phyloP scores from a whole-genome alignment of 2,329 filamentous ascomycete genomes.

The Colletotrichum lindemuthianum region DNA sequence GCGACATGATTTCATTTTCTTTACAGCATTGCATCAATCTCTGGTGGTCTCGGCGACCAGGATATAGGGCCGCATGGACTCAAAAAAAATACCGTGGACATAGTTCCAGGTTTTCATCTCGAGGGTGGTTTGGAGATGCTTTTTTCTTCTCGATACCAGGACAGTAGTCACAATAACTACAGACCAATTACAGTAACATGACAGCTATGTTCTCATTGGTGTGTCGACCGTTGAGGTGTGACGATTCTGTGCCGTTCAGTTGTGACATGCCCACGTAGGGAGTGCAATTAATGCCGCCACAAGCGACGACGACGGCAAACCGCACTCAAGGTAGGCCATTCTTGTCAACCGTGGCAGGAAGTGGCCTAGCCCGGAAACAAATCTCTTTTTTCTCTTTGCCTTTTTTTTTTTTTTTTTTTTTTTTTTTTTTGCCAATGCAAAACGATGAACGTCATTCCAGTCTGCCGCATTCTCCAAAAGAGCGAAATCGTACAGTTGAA shows the following conservation, averaged over 20 bases:
- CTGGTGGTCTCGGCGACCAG: constrained; percentile 27
- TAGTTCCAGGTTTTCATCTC: constrained; percentile 5
- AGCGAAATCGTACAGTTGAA: neutral
- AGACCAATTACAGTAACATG: too few relatives aligned
- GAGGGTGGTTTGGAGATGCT: constrained; percentile 12
- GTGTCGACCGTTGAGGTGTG: too few relatives aligned
- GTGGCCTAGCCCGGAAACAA: neutral
- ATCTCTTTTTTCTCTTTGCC: too few relatives aligned
- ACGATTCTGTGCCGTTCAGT: too few relatives aligned
- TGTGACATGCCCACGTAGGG: too few relatives aligned
- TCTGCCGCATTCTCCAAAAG: neutral
- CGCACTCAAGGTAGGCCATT: too few relatives aligned
- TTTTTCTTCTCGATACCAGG: constrained; percentile 26
- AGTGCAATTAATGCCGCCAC: too few relatives aligned
- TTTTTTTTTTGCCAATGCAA: neutral
- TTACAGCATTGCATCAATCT: constrained; percentile 29
- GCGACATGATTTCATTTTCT: constrained; percentile 26
- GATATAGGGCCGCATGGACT: constrained; percentile 33
- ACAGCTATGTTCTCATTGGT: too few relatives aligned
- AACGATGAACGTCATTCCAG: constrained; percentile 6
- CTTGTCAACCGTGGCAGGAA: too few relatives aligned
- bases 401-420: too few relatives aligned
- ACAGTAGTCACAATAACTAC: neutral
- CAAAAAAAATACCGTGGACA: constrained; percentile 17
- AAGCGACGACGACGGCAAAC: too few relatives aligned